A percentile compares a stretch with the other conserved stretches of the same genome.
phyloP scores from a whole-genome alignment of 345 rosid species.

The Salix purpurea region DNA sequence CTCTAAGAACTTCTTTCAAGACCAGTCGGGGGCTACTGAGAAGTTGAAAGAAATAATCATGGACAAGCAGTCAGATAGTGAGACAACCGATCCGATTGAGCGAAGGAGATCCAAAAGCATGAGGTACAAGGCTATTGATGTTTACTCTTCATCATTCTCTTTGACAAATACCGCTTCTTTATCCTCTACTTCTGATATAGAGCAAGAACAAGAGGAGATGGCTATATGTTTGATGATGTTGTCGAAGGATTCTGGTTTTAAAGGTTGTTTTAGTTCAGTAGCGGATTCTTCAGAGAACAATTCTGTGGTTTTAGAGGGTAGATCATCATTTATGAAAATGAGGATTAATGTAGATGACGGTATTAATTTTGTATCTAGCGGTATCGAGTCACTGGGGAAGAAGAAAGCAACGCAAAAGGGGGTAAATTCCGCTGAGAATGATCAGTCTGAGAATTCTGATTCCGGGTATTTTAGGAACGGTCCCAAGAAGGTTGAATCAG shows the following conservation, averaged over 20 bases:
- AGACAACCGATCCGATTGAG: slow-evolving; percentile 53
- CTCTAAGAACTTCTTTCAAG: slow-evolving; percentile 41
- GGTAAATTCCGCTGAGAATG: slow-evolving; percentile 29
- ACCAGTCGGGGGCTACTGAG: slow-evolving; percentile 23
- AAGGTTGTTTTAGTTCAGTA: slow-evolving; percentile 46
- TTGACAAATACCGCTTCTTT: slow-evolving; percentile 31
- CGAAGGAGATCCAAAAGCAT: slow-evolving; percentile 60
- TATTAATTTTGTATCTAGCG: slow-evolving; percentile 27
- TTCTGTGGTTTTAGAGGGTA: slow-evolving; percentile 61
- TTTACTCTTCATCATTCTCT: slow-evolving; percentile 34
- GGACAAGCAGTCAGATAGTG: slow-evolving; percentile 73
- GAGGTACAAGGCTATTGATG: slow-evolving; percentile 37
- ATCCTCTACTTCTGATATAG: slow-evolving; percentile 57
- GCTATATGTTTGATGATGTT: slow-evolving; percentile 83
- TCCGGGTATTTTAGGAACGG: slow-evolving; percentile 66
- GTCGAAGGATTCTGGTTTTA: slow-evolving; percentile 63
- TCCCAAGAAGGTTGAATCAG: slow-evolving; percentile 57
- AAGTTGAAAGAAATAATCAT: slow-evolving; percentile 33
- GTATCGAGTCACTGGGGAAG: slow-evolving; percentile 30
- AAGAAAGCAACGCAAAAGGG: slow-evolving; percentile 26
- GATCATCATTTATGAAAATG: slow-evolving; percentile 50
- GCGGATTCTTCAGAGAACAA: slow-evolving; percentile 69
- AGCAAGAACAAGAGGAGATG: slow-evolving; percentile 72
- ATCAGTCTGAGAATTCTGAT: slow-evolving; percentile 55
- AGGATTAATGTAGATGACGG: slow-evolving; percentile 36